Evolutionary conservation across 1,284 basidiomycete species (phyloP), one percentile per base, ranked within the genome.

Genomic region (Trichosporon ovoides): DNA sequence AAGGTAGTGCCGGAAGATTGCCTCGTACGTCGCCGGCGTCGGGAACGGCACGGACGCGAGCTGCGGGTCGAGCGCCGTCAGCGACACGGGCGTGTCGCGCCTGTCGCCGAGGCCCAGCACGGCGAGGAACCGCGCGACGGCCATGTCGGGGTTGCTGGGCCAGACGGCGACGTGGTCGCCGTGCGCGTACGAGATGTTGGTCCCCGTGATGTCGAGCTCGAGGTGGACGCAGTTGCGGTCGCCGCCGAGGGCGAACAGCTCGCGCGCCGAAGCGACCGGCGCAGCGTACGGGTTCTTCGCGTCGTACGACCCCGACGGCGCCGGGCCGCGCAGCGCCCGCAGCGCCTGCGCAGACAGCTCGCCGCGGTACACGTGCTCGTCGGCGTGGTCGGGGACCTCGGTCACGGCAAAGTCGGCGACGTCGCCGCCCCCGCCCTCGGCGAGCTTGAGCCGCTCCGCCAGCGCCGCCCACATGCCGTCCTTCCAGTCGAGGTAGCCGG

Each of bases 401-500:
- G 85, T 86, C 24, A 98, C 91, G 48, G 83, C 82, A 72, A 98
- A 98, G 82, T 98, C 95, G 49, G 93, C 84, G 19, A 88, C 84
- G 71, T 98, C 95, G 59, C 90, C 92, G 54, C 91, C 91, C 67
- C 90, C 90, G 56, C 95, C 95, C 77, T 98, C 95, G 76, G 97
- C 91, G 58, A 97, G 89, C 61, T 83, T 83, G 82, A 97, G 84
- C 38, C 83, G 83, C 62, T 82, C 77, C 22, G 91, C 84, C 61
- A 98, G 89, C 7, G 86, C 85, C 48, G 89, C 86, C 87, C 93
- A 97, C 92, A 97, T 94, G 67, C 82, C 83, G 73, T 98, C 95
- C 78, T 98, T 98, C 95, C 95, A 98, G 65, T 91, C 91, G n/a
- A 98, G 83, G 75, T 98, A 98, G 78, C 98, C 95, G 79, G 98